Evolutionary conservation across 2,329 filamentous ascomycete species (phyloP), one percentile per base, ranked within the genome.

Genomic region (Coleophoma crateriformis): DNA sequence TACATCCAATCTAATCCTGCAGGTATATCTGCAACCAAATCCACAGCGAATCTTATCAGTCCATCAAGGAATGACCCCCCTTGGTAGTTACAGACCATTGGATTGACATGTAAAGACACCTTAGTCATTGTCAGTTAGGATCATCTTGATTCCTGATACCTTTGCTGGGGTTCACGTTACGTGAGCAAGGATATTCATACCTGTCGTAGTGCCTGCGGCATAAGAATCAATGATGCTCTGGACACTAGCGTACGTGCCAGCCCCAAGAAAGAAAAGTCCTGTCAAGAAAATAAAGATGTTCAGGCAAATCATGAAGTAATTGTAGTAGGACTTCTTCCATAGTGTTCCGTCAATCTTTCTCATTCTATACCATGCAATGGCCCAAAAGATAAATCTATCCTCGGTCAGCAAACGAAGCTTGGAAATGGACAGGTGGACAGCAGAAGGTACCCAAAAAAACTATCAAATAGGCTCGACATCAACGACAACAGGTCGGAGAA

Each of bases 401-500:
- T 7, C 27, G 3, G 27, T 27, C 8, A 27, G 27, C 5, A 27
- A 27, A 27, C 27, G 27, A 27, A 27, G 27, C 8, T 7, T 10
- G 27, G 27, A 10, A 27, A 10, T 27, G 27, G 27, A 27, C 2
- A 27, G 27, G 6, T 19, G 19, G 19, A 19, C 19, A 3, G 19
- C 3, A 27, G 27, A 2, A 27, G 27, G 27, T 27, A 27, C 27
- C 27, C 91, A 61, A 92, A 92, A 76, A 90, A 92, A 48, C 87
- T 92, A 69, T 96, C 90, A 64, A 96, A 96, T 1, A 96, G 78
- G 4, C 89, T 89, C n/a, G 84, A 87, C 85, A 90, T 88, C 53
- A 90, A 74, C 4, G 83, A 84, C n/a, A 83, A 68, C 2, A 84
- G 1, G 34, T 61, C 90, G 8, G 84, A 86, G 72, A 96, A 96